Conservation (phyloP, 1,139 yeast genomes). For the Meyerozyma smithsonii region DNA sequence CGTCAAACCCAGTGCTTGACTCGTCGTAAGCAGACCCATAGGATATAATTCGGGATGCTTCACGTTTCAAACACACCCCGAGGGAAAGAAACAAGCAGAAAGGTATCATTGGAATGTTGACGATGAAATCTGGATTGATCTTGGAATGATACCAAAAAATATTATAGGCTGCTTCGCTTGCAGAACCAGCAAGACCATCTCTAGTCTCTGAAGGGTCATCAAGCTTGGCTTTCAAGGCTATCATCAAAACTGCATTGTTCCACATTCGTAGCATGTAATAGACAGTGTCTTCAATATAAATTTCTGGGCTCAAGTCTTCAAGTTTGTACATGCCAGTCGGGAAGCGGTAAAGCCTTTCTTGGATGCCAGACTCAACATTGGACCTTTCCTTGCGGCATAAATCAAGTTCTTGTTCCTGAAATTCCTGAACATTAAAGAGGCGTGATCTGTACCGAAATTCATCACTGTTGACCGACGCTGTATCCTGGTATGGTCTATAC, state of each 20-base stretch:
- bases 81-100: slow-evolving; percentile 24
- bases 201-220: slow-evolving; percentile 22
- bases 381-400: slow-evolving; percentile 20
- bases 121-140: slow-evolving; percentile 16
- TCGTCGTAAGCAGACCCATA: neutral
- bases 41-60: slow-evolving; percentile 6
- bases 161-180: slow-evolving; percentile 22
- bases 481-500: slow-evolving; percentile 25
- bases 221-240: slow-evolving; percentile 24
- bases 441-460: slow-evolving; percentile 12
- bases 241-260: slow-evolving; percentile 23
- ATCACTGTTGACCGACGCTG: slow-evolving; percentile 4
- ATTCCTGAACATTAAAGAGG: slow-evolving; percentile 22
- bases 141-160: slow-evolving; percentile 22
- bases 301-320: slow-evolving; percentile 3
- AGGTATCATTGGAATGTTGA: slow-evolving; percentile 25
- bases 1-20: slow-evolving; percentile 5
- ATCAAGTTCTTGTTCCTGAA: slow-evolving; percentile 23
- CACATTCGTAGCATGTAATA: slow-evolving; percentile 24
- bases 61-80: slow-evolving; percentile 16
- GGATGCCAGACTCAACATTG: slow-evolving; percentile 1
- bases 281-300: slow-evolving; percentile 16
- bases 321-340: neutral
- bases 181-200: slow-evolving; percentile 19
- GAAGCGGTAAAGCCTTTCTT: neutral